These are phyloP conservation scores for Suhomyces guaymorum DNA, from an alignment of 1,139 yeast species.

Conservation along the genomic window DNA sequence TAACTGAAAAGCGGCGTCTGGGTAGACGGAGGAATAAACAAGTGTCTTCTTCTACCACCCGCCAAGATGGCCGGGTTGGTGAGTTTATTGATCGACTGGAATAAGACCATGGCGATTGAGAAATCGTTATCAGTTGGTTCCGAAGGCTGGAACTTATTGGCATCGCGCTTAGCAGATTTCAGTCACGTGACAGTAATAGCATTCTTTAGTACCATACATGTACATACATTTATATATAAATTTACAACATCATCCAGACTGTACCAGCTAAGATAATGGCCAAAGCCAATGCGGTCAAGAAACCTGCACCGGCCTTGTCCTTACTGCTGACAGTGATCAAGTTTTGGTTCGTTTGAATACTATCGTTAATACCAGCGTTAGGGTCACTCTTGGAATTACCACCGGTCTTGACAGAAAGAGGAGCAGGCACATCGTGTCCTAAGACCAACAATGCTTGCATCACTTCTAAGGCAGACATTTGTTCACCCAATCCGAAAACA, in stretches of 20 bases:
- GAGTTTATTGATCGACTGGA: slow-evolving; percentile 40
- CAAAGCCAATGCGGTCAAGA: slow-evolving; percentile 45
- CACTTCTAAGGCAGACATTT: slow-evolving; percentile 82
- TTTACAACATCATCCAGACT: slow-evolving; percentile 47
- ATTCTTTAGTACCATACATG: too few species aligned
- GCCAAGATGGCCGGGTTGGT: slow-evolving; percentile 46
- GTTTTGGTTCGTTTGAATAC: slow-evolving; percentile 34
- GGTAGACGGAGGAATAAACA: slow-evolving; percentile 72
- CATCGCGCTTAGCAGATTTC: slow-evolving; percentile 1
- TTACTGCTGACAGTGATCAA: slow-evolving; percentile 32
- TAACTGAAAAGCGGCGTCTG: slow-evolving; percentile 65
- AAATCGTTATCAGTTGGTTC: not conserved
- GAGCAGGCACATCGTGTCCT: slow-evolving; percentile 49
- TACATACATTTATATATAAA: too few species aligned
- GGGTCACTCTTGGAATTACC: slow-evolving; percentile 59
- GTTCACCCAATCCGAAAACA: slow-evolving; percentile 87
- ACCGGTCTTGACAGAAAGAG: slow-evolving; percentile 58
- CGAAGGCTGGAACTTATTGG: too few species aligned
- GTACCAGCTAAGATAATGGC: slow-evolving; percentile 40
- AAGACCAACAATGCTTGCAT: slow-evolving; percentile 61
- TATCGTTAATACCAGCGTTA: slow-evolving; percentile 39
- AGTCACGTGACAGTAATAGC: slow-evolving; percentile 1
- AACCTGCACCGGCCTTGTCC: slow-evolving; percentile 53
- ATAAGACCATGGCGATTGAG: slow-evolving; percentile 39
- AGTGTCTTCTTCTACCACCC: slow-evolving; percentile 42